Percentiles rank a stretch among this genome's conserved stretches.
phyloP scores from a whole-genome alignment of 805 yeast species.

The Starmera dryadoides region DNA sequence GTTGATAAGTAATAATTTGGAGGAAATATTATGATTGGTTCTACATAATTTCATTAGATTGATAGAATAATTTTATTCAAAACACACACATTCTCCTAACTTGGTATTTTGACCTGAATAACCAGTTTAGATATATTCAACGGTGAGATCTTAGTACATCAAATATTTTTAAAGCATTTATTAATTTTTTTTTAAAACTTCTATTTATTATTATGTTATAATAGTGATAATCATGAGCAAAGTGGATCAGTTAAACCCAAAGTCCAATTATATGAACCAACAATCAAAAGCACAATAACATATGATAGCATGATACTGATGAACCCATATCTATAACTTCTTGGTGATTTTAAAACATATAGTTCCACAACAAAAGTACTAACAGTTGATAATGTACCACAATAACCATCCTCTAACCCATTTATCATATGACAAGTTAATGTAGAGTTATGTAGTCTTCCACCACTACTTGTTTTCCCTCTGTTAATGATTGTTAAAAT shows the following conservation, averaged over 20 bases:
- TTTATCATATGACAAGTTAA: conserved; percentile 42
- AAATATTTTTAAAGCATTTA: too few relatives aligned
- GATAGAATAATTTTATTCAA: too few relatives aligned
- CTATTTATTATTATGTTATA: too few relatives aligned
- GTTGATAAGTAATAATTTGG: too few relatives aligned
- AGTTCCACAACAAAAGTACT: conserved; percentile 75
- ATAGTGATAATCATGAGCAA: conserved; percentile 4
- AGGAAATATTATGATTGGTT: too few relatives aligned
- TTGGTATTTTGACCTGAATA: not conserved
- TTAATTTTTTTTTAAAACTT: not conserved
- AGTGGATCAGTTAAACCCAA: conserved; percentile 30
- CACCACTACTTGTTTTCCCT: conserved; percentile 28
- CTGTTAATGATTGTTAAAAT: conserved; percentile 34
- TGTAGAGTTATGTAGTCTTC: conserved; percentile 21
- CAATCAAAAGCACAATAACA: conserved; percentile 41
- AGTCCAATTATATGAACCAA: conserved; percentile 74
- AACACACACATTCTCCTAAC: not conserved
- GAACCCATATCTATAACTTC: conserved; percentile 44
- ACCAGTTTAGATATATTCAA: too few relatives aligned
- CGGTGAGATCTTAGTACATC: too few relatives aligned
- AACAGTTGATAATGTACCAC: conserved; percentile 68
- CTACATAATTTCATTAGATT: too few relatives aligned
- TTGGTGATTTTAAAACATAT: conserved; percentile 24
- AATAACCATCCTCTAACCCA: conserved; percentile 58
- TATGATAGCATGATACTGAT: conserved; percentile 42